Evolutionary conservation across 225 moss, liverwort and hornwort species (phyloP), one percentile per base, ranked within the genome.

Genomic region (Pseudisothecium myosuroides): DNA sequence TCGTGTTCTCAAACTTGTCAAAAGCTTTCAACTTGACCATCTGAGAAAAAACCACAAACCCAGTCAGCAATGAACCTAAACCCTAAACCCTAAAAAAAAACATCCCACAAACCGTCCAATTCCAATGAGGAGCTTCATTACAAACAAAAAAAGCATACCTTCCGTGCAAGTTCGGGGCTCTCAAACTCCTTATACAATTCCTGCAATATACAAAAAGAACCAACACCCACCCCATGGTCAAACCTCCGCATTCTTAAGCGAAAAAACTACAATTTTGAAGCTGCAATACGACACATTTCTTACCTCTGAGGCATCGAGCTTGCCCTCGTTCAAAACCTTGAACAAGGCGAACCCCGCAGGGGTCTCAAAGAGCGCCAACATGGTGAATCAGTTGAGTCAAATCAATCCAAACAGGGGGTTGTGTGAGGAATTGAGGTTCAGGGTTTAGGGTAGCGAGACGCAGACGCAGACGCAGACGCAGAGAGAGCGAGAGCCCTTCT

Each of bases 311-410:
- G 91, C 93, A 89, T 95, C 93, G 63, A 98, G 95, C 91, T 98
- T 98, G 56, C 94, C 96, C 92, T 98, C 96, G 58, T 98, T 93
- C 79, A 98, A 82, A 60, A 98, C 88, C 85, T 96, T 92, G 89
- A 96, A 96, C 90, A 98, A 88, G 85, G 96, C 97, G 56, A 96
- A 98, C 86, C 96, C 97, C 37, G 96, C 96, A 68, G 96, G 96
- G 68, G 97, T 96, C 88, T 98, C 96, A 96, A 98, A 54, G 12
- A 98, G 90, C 69, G 96, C 97, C 91, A 96, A 95, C 96, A 97
- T 97, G 81, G 89, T 93, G 92, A 85, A 85, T 80, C 69, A 47
- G 28, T 36, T 21, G 29, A 17, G 45, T 56, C 22, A 17, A 80
- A 45, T 63, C 62, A n/a, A 76, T 39, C n/a, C 37, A 14, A 28